A percentile compares a stretch with the other conserved stretches of the same genome.
phyloP scores from a whole-genome alignment of 2,329 filamentous ascomycete species.

The Arthrobotrys conoides region DNA sequence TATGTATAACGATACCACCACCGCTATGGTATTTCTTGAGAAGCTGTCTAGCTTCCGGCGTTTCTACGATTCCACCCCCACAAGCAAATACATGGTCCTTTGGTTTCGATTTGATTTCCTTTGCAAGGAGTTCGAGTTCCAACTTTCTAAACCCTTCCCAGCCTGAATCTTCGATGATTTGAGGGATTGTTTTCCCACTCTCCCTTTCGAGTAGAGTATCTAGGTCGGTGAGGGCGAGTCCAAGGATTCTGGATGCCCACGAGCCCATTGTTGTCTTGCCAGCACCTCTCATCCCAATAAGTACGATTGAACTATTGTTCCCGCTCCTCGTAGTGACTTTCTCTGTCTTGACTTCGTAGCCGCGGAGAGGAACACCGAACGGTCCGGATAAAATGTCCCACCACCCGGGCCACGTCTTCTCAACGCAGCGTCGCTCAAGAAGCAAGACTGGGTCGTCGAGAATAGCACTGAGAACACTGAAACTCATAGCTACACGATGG shows the following conservation, averaged over 20 bases:
- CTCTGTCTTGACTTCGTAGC: slow-evolving; percentile 74
- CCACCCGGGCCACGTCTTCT: slow-evolving; percentile 99
- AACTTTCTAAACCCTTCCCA: slow-evolving; percentile 90
- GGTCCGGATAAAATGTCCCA: slow-evolving; percentile 88
- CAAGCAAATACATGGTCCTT: slow-evolving; percentile 89
- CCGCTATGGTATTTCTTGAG: slow-evolving; percentile 79
- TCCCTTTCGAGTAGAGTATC: slow-evolving; percentile 86
- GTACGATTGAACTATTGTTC: slow-evolving; percentile 77
- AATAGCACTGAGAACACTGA: slow-evolving; percentile 85
- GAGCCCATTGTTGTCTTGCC: slow-evolving; percentile 94
- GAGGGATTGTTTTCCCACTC: slow-evolving; percentile 82
- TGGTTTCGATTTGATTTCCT: slow-evolving; percentile 80
- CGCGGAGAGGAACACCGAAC: slow-evolving; percentile 83
- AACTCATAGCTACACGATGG: slow-evolving; percentile 98
- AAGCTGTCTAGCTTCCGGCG: slow-evolving; percentile 81
- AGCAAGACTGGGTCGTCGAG: slow-evolving; percentile 81
- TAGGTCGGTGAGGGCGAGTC: slow-evolving; percentile 85
- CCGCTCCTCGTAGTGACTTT: slow-evolving; percentile 47
- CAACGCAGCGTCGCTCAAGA: slow-evolving; percentile 90
- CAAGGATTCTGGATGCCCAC: slow-evolving; percentile 83
- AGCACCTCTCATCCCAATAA: slow-evolving; percentile 97
- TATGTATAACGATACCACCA: slow-evolving; percentile 86
- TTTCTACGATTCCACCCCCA: slow-evolving; percentile 93
- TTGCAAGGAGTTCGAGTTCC: slow-evolving; percentile 81
- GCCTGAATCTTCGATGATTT: slow-evolving; percentile 82